phyloP scores from a whole-genome alignment of 1,284 basidiomycete species.

The Ceratobasidium theobromae region DNA sequence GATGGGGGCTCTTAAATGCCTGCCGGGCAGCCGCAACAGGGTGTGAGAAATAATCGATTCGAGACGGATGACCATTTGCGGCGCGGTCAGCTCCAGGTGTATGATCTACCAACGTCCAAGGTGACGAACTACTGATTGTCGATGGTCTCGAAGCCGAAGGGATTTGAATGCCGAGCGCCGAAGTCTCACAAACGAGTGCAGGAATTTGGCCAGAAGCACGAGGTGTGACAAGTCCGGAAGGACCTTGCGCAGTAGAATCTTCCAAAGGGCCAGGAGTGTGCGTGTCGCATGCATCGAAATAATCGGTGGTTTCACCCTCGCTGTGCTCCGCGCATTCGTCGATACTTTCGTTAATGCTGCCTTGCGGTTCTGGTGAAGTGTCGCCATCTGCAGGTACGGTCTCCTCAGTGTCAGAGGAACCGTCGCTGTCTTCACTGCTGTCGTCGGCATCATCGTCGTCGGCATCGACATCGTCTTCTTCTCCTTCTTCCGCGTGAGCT shows the following conservation, averaged over 20 bases:
- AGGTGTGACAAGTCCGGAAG: background rate
- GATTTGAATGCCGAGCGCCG: conserved; percentile 23
- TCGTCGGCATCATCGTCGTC: conserved; percentile 1
- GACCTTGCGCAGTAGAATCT: background rate
- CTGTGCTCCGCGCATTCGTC: conserved; percentile 2
- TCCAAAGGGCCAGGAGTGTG: background rate
- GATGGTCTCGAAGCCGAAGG: conserved; percentile 1
- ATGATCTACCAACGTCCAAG: background rate
- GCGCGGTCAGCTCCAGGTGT: conserved; percentile 1
- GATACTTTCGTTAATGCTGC: conserved; percentile 16
- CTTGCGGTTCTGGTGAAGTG: conserved; percentile 9
- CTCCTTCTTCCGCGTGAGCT: conserved; percentile 1
- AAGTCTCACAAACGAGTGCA: background rate
- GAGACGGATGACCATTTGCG: background rate
- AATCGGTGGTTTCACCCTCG: background rate
- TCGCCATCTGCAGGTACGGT: background rate
- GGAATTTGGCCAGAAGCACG: conserved; percentile 10
- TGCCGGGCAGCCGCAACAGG: conserved; percentile 9
- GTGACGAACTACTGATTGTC: conserved; percentile 3
- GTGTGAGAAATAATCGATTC: conserved; percentile 16
- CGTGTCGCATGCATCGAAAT: conserved; percentile 12
- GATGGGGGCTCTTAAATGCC: conserved; percentile 4
- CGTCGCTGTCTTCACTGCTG: background rate
- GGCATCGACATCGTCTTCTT: conserved; percentile 5
- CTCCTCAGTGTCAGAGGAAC: background rate